A percentile compares a stretch with the other conserved stretches of the same genome.
Conservation (phyloP, 371 early-diverging fungal genomes). For the Catenaria anguillulae region DNA sequence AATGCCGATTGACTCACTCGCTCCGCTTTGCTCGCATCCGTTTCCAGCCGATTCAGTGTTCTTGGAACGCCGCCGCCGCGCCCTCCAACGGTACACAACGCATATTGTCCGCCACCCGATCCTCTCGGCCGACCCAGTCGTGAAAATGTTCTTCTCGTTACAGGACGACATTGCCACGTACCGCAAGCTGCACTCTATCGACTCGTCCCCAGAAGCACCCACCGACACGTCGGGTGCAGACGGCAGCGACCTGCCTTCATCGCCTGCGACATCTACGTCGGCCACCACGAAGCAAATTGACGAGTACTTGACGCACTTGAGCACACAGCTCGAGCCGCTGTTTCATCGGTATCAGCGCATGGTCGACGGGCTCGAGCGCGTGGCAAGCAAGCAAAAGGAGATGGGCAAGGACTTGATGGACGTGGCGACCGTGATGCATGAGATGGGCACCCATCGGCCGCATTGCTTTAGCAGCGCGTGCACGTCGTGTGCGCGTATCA, state of each 20-base stretch:
- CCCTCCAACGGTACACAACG: constrained; percentile 1
- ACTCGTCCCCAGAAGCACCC: background rate
- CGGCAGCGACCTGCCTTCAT: background rate
- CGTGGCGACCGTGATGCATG: background rate
- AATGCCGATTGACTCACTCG: no score
- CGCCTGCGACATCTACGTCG: no score
- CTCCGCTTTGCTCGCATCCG: no score
- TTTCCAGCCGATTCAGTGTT: no score
- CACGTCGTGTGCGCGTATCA: background rate
- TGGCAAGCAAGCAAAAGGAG: background rate
- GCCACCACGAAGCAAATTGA: no score
- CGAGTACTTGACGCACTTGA: background rate
- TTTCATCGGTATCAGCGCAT: background rate
- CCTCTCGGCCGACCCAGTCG: background rate
- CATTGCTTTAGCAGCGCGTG: background rate
- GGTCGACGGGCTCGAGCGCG: background rate
- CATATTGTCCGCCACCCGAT: constrained; percentile 5
- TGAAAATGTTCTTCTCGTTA: constrained; percentile 2
- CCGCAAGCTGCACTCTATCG: background rate
- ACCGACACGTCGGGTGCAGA: background rate
- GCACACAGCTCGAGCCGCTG: background rate
- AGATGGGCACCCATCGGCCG: background rate
- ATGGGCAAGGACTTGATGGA: background rate
- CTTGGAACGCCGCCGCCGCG: constrained; percentile 5
- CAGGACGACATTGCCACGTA: background rate